Evolutionary conservation across 768 basidiomycete genomes (phyloP), one percentile per base, ranked within the genome.

Genomic region (Psilocybe cubensis): DNA sequence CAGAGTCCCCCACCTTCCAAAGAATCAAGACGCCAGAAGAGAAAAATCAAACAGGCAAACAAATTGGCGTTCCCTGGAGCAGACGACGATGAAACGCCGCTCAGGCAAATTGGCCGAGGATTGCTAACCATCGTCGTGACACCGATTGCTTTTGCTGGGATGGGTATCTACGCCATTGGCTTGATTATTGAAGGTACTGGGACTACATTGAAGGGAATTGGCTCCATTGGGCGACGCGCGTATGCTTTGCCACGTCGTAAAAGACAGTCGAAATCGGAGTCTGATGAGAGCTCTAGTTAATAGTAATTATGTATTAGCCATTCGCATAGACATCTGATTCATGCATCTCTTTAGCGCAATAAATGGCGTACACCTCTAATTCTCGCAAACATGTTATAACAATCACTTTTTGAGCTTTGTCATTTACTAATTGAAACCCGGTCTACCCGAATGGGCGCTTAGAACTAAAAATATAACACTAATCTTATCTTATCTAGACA

Each of bases 61-160:
- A 44, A 31, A 14, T 11, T 49, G 46, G 20, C 17, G 27, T 56
- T 51, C 43, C 48, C 48, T 18, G 27, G 40, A 2, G 49, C 31
- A 4, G 29, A 50, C 3, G 56, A 57, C 2, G 49, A 50, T 10
- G 51, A 56, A 11, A 52, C 43, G 4, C 54, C 57, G 11, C 23
- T 47, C 20, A 52, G 48, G 31, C 61, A 62, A 41, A 49, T 62
- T 8, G 61, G 57, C 1, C 42, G 54, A 20, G 61, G 61, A 11
- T 14, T 62, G 5, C 33, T 62, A 20, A 47, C 58, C 2, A 20
- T 62, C 21, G 11, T 58, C 21, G 47, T 41, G 1, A 58, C 61
- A 18, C 61, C 61, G 4, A 27, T 62, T n/a, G 61, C 61, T 4
- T n/a, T 57, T 8, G 61, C 51, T 31, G 61, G 61, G n/a, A 53